Conservation (phyloP, 2,329 filamentous ascomycete species). For the Fusarium neocosmosporiellum region DNA sequence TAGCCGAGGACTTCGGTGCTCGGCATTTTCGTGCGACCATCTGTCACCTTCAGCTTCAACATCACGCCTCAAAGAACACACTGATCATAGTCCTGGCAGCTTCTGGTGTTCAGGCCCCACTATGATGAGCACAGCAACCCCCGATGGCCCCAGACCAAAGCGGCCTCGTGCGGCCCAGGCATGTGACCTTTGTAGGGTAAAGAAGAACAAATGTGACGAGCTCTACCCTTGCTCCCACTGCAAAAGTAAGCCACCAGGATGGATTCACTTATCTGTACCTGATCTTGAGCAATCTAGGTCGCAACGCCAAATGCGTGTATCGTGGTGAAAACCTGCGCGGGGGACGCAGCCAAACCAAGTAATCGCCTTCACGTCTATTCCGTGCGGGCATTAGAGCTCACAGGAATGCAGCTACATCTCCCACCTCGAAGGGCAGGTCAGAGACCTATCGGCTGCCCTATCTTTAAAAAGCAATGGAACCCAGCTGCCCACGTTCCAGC, state of each 20-base stretch:
- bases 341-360: background rate
- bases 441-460: background rate
- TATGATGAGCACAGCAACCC: too few relatives aligned
- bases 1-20: too few relatives aligned
- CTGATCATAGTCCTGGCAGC: too few relatives aligned
- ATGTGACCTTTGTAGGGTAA: constrained; percentile 57
- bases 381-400: background rate
- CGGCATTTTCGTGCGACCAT: too few relatives aligned
- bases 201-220: constrained; percentile 63
- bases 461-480: background rate
- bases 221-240: constrained; percentile 48
- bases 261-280: background rate
- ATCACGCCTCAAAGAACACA: too few relatives aligned
- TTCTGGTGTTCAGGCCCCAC: too few relatives aligned
- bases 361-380: background rate
- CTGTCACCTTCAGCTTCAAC: too few relatives aligned
- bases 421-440: background rate
- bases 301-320: constrained; percentile 44
- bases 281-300: constrained; percentile 11
- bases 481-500: background rate
- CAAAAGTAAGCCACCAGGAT: constrained; percentile 10
- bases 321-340: constrained; percentile 37
- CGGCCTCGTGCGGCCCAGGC: constrained; percentile 57
- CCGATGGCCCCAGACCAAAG: background rate
- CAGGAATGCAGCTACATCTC: background rate